Evolutionary conservation across 495 filamentous ascomycete species (phyloP).

Genomic region (Penicillium fimorum): DNA sequence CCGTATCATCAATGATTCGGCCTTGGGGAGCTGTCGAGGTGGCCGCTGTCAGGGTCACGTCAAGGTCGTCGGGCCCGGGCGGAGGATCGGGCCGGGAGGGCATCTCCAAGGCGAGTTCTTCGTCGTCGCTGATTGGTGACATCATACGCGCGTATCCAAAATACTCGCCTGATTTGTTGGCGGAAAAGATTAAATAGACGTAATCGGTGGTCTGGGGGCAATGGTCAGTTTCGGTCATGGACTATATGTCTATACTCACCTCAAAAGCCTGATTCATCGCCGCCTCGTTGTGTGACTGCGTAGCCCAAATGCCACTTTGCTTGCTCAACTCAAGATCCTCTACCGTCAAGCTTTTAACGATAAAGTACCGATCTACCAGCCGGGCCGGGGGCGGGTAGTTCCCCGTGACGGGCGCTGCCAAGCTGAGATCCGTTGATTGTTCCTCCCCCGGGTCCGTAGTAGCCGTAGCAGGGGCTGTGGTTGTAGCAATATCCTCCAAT

Average conservation of each 20-base stretch:
- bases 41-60: conserved; percentile 71
- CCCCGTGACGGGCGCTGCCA: conserved; percentile 6
- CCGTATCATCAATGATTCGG: conserved; percentile 89
- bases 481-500: conserved; percentile 10
- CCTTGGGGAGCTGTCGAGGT: conserved; percentile 81
- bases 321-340: conserved; percentile 93
- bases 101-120: conserved; percentile 60
- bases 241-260: conserved; percentile 48
- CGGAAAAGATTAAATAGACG: conserved; percentile 96
- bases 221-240: neutral
- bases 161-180: conserved; percentile 97
- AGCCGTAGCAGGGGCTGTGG: conserved; percentile 3
- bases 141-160: conserved; percentile 94
- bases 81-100: conserved; percentile 50
- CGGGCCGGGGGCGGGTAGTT: conserved; percentile 29
- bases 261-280: conserved; percentile 79
- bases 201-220: conserved; percentile 65
- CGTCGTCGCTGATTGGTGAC: conserved; percentile 77
- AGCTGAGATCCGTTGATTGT: neutral
- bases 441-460: neutral
- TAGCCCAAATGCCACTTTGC: conserved; percentile 86
- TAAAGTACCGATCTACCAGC: conserved; percentile 72
- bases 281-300: conserved; percentile 89
- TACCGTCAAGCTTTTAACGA: conserved; percentile 93
- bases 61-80: conserved; percentile 52